Base-by-base conservation (phyloP, 2,329 filamentous ascomycete genomes). In the Pleoardoris graminearum region DNA sequence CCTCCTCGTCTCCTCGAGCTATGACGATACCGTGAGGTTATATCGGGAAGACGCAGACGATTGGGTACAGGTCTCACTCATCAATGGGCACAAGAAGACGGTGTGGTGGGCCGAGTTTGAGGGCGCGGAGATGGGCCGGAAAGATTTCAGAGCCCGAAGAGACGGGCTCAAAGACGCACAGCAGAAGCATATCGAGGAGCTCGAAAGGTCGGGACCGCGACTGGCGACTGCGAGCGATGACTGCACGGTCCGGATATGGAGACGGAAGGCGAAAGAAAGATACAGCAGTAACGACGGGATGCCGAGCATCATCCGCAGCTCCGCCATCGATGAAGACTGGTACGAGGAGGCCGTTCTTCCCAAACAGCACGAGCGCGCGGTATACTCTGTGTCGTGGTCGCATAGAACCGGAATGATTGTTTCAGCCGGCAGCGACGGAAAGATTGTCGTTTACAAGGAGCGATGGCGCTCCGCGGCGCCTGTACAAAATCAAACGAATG, bases 11-110 rank as follows among this genome's bases (percentile, higher is more conserved):
- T 94, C 88, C 67, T 88, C 85, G n/a, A 95, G 90, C 71, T 99
- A 99, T 72, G 94, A 99, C 68, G 89, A 97, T 70, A 94, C 89
- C 4, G 87, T 96, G 27, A 79, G 93, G 53, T 76, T 97, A 53
- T 97, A 93, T 86, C 84, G 89, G 41, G 92, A 96, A 76, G 93
- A 97, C 73, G 81, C 84, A 30, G 93, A 97, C 67, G 93, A 97
- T 71, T 99, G 94, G 94, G 88, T 88, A 10, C 96, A 93, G 68
- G 89, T 96, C 23, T 84, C 88, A 8, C 84, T 91, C 39, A 78
- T 97, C 22, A 84, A 88, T 61, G 91, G 89, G 0, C 93, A 97
- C 69, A 78, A 76, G 23, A 89, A 88, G 2, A 99, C 94, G 2
- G 92, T 97, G 10, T 99, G 94, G 94, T 89, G 85, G 60, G 71